Base-by-base conservation (phyloP, 148 eudicot genomes). In the Vaccinium corymbosum region DNA sequence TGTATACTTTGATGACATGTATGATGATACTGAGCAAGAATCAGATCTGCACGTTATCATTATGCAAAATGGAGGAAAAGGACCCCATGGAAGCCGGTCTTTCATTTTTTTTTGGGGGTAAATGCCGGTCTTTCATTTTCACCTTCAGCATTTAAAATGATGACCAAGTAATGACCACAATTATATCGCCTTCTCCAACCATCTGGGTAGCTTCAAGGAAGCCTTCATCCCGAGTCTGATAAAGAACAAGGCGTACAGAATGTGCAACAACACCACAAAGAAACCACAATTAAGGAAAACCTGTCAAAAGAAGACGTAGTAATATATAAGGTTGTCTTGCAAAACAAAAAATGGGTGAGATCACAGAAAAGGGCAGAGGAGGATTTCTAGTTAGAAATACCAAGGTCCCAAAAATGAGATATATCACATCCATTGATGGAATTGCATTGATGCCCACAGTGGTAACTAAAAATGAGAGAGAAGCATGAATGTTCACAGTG, bases 261-360 rank as follows among this genome's bases (percentile, higher is more conserved):
- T 87, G 93, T 96, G 99, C 78, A 96, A 90, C 93, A 94, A 81
- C 83, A 92, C 90, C 89, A 94, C 95, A 11, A 92, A 96, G 91
- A 88, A 89, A 85, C 88, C 85, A 72, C 97, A 93, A 56, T 96
- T 96, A 17, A 96, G 86, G 88, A 96, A 78, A 50, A 96, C 92
- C 98, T 95, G 97, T 70, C 75, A 62, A 76, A 73, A 55, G 64
- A 42, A 82, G 38, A 61, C 68, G 46, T 14, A 12, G 6, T 80
- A 82, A 29, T 11, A 62, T 61, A 48, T 46, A n/a, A 53, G 66
- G 48, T 38, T 59, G 7, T 62, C 80, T 29, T 15, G 77, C 22
- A 46, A 56, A 74, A 78, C 29, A 25, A 16, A 19, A 0, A 81
- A 32, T 42, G 42, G 19, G n/a, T 6, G 20, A 15, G 25, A 79